Evolutionary conservation across 2,329 filamentous ascomycete species (phyloP), one percentile per base, ranked within the genome.

Genomic region (Coniochaeta sp.): DNA sequence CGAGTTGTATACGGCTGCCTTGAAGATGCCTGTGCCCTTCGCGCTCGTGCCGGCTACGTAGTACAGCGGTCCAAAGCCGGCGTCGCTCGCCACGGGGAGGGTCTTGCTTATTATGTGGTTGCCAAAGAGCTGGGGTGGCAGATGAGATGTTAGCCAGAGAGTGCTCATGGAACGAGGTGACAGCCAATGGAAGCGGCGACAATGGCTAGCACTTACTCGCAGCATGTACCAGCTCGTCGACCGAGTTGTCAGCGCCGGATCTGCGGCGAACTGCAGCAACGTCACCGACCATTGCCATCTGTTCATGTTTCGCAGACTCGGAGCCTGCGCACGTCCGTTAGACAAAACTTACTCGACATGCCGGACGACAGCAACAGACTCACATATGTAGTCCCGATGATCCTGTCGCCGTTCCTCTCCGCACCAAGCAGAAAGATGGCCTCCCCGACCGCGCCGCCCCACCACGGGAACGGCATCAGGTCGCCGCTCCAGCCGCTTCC

Each of bases 351-450:
- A n/a, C 24, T 40, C 5, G 30, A 57, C 73, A 36, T 28, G 16
- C 36, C 59, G 77, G 17, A 30, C 14, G 47, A 14, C 12, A 4
- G 10, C 10, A 3, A 22, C 16, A 52, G n/a, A 52, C 47, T 52
- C 47, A 52, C 47, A 84, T 58, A 78, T 75, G 0, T 80, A 78
- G 7, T 81, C 82, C 2, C 79, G 17, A 56, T 77, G 52, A 87
- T 78, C 22, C 79, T 77, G 65, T 87, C 83, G 3, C 79, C 77
- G 71, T 89, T 89, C 60, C 86, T 78, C 76, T 89, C 87, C 32
- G 83, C 82, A 19, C 85, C 83, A 62, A 89, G 77, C 17, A 89
- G 75, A 59, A 81, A 86, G n/a, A 89, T 77, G 26, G 84, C 86
- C 68, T 89, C 87, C 16, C 80, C 81, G 2, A 89, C 82, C 9